phyloP scores from a whole-genome alignment of 169 alveolate genomes.

The Neospora caninum region DNA sequence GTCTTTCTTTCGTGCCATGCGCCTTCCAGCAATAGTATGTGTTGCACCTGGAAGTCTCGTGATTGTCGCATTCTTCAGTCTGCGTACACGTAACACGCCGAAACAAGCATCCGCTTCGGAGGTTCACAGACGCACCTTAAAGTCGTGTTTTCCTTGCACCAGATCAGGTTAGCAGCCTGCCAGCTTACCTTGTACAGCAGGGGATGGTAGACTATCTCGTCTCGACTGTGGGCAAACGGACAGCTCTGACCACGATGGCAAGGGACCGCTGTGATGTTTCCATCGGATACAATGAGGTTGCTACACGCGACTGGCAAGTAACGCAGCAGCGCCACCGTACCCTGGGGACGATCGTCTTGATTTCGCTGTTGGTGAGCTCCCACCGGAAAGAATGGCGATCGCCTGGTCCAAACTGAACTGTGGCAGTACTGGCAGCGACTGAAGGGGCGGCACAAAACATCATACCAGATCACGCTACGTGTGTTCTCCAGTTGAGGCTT shows the following conservation, averaged over 20 bases:
- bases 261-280: slow-evolving; percentile 68
- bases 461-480: background rate
- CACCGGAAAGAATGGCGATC: slow-evolving; percentile 86
- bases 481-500: too few species aligned
- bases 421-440: slow-evolving; percentile 88
- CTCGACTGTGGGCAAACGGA: slow-evolving; percentile 91
- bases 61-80: slow-evolving; percentile 54
- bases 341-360: slow-evolving; percentile 58
- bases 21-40: slow-evolving; percentile 63
- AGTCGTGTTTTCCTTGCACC: background rate
- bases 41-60: slow-evolving; percentile 29
- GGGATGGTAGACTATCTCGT: slow-evolving; percentile 91
- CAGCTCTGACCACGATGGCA: slow-evolving; percentile 90
- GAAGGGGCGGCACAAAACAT: background rate
- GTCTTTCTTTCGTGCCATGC: slow-evolving; percentile 49
- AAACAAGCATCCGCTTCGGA: background rate
- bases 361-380: slow-evolving; percentile 70
- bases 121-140: background rate
- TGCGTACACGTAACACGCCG: background rate
- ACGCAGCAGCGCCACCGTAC: slow-evolving; percentile 73
- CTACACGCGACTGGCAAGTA: slow-evolving; percentile 86
- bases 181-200: slow-evolving; percentile 86
- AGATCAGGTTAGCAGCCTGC: background rate
- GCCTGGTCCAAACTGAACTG: slow-evolving; percentile 82
- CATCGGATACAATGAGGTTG: slow-evolving; percentile 80